Evolutionary conservation across 2,329 filamentous ascomycete genomes (phyloP).

Genomic region (Claviceps maximensis): DNA sequence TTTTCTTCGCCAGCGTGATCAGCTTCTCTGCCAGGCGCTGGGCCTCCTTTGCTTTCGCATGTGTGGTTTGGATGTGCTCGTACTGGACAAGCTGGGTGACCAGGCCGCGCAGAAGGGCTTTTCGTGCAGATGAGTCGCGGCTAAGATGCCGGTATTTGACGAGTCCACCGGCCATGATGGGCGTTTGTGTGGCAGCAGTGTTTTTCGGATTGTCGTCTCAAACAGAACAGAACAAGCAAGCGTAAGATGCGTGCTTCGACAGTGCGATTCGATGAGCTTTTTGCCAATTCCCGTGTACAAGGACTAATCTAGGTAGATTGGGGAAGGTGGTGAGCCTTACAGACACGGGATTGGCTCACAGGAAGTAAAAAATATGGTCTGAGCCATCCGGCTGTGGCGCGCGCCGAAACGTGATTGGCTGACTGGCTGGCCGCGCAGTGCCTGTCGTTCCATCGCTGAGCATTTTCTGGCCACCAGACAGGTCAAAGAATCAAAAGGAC

Average conservation of each 20-base stretch:
- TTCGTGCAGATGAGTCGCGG: constrained; percentile 74
- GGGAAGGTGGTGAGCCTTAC: constrained; percentile 4
- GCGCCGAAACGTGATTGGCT: background rate
- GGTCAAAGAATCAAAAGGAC: background rate
- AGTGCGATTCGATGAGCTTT: background rate
- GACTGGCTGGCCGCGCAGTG: background rate
- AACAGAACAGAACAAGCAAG: background rate
- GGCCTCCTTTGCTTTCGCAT: constrained; percentile 92
- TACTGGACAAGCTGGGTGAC: constrained; percentile 89
- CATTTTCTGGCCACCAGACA: background rate
- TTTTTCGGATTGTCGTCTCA: background rate
- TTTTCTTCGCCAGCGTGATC: constrained; percentile 85
- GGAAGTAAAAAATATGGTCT: constrained; percentile 9
- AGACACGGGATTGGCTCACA: constrained; percentile 7
- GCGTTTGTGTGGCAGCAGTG: background rate
- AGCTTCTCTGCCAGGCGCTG: constrained; percentile 88
- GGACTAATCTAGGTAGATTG: too few relatives aligned
- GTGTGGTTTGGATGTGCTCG: constrained; percentile 90
- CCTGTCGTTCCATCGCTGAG: background rate
- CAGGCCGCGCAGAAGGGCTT: constrained; percentile 87
- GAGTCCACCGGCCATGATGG: constrained; percentile 67
- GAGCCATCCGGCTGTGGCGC: background rate
- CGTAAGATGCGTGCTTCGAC: background rate
- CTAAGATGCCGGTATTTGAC: constrained; percentile 82
- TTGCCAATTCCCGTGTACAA: background rate